A percentile compares a stretch with the other conserved stretches of the same genome.
These are phyloP conservation scores for Lodderomyces margitis DNA, from an alignment of 1,139 yeast species.

Conservation along the genomic window DNA sequence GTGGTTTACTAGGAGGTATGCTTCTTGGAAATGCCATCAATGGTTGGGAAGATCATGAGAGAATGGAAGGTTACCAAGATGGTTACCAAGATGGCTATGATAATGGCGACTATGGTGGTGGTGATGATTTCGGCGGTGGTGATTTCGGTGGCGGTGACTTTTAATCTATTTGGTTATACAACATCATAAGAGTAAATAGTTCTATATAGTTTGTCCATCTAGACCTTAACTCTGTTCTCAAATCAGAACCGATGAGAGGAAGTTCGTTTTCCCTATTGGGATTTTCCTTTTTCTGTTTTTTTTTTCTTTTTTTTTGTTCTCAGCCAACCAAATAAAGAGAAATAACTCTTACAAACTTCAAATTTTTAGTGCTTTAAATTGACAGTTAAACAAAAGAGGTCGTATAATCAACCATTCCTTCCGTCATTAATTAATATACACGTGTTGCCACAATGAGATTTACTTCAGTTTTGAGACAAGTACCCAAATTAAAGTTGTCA, in stretches of 20 bases:
- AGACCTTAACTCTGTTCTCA: not conserved
- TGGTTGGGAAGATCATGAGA: slow-evolving; percentile 25
- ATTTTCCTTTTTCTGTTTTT: not conserved
- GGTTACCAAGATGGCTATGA: slow-evolving; percentile 33
- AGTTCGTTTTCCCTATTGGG: not conserved
- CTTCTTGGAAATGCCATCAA: slow-evolving; percentile 47
- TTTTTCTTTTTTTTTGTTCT: slow-evolving; percentile 8
- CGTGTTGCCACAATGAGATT: slow-evolving; percentile 33
- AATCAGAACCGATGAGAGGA: not conserved
- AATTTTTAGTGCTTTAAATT: not conserved
- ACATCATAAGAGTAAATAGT: not conserved
- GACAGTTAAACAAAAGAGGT: too few species aligned
- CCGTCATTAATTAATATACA: not conserved
- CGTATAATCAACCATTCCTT: too few species aligned
- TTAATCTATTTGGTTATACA: not conserved
- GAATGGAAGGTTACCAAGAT: slow-evolving; percentile 29
- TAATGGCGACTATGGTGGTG: slow-evolving; percentile 21
- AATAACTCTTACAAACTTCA: not conserved
- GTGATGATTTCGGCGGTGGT: slow-evolving; percentile 26
- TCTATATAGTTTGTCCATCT: not conserved
- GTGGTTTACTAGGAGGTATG: slow-evolving; percentile 77
- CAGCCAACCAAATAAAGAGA: slow-evolving; percentile 14
- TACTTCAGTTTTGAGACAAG: slow-evolving; percentile 47
- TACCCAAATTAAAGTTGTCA: slow-evolving; percentile 16
- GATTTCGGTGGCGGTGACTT: slow-evolving; percentile 24